These are phyloP conservation scores for Xylaria grammica DNA, from an alignment of 495 filamentous ascomycete genomes.

Conservation along the genomic window DNA sequence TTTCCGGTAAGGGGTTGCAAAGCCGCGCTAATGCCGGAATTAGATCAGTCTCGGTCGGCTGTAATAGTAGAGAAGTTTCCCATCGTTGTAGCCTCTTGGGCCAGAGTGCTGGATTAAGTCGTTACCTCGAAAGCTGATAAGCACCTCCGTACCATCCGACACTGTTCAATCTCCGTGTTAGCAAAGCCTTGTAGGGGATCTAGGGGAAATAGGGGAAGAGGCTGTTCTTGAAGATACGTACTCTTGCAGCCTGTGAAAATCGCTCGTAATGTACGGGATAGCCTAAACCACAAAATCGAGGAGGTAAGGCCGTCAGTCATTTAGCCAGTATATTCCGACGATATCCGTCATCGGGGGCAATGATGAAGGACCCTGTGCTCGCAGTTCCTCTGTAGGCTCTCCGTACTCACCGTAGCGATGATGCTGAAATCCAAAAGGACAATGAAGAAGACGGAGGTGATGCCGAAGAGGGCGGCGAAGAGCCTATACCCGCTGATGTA, in stretches of 20 bases:
- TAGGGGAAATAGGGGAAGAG: background rate
- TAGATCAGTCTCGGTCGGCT: slow-evolving; percentile 30
- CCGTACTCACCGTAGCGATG: background rate
- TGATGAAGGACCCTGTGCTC: background rate
- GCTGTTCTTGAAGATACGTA: background rate
- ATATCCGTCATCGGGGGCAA: background rate
- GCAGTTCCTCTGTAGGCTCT: background rate
- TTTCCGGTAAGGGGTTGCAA: slow-evolving; percentile 55
- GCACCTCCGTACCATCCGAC: slow-evolving; percentile 10
- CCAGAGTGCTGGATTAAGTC: background rate
- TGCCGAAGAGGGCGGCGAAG: background rate
- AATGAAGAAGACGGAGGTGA: slow-evolving; percentile 4
- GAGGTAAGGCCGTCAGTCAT: background rate
- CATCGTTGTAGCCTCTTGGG: background rate
- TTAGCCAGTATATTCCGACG: background rate
- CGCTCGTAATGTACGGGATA: slow-evolving; percentile 2
- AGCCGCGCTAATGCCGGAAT: slow-evolving; percentile 1
- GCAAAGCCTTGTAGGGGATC: background rate
- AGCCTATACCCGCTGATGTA: slow-evolving; percentile 8
- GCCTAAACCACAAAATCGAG: background rate
- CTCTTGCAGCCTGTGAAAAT: background rate
- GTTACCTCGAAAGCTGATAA: slow-evolving; percentile 7
- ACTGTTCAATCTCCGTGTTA: background rate
- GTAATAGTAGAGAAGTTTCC: background rate
- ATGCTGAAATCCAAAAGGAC: slow-evolving; percentile 10